Evolutionary conservation across 306 rosid species (phyloP), one percentile per base, ranked within the genome.

Genomic region (Psophocarpus tetragonolobus): DNA sequence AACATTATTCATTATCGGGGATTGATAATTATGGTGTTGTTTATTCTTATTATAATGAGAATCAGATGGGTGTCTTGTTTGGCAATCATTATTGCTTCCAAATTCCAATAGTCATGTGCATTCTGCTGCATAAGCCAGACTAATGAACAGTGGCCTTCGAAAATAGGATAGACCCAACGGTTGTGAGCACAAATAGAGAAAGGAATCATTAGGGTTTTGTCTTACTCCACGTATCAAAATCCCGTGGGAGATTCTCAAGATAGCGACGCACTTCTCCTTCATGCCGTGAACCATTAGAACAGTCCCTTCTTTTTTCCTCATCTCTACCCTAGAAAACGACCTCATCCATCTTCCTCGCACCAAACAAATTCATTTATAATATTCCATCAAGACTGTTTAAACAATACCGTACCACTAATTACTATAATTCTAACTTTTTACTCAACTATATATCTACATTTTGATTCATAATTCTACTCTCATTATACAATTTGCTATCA

Each of bases 121-220:
- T 38, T 27, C 15, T 8, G 12, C 15, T 8, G 12, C 48, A 27
- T 45, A 71, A 48, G 73, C 9, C 4, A 5, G 53, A 63, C 67
- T 39, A 3, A 8, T 17, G 15, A 48, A 74, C 70, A 66, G 64
- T 42, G 0, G 30, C 48, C 50, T 17, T 36, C 0, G 60, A 76
- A 69, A 39, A 78, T 78, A 70, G 86, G 33, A 78, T 78, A 70
- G 86, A 83, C 67, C 20, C 3, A 66, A 81, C 39, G 78, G 81
- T 75, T 20, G 4, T 51, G 32, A 13, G 44, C 86, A 80, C 71
- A 41, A 54, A 30, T 18, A 23, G 3, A 36, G n/a, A 15, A 50
- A 41, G 74, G 80, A 78, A 73, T 80, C 41, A 63, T 80, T 71
- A 48, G 8, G 63, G 44, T 38, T 82, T 65, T 76, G 83, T 78